Evolutionary conservation across 345 rosid genomes (phyloP), one percentile per base, ranked within the genome.

Genomic region (Viola odorata): DNA sequence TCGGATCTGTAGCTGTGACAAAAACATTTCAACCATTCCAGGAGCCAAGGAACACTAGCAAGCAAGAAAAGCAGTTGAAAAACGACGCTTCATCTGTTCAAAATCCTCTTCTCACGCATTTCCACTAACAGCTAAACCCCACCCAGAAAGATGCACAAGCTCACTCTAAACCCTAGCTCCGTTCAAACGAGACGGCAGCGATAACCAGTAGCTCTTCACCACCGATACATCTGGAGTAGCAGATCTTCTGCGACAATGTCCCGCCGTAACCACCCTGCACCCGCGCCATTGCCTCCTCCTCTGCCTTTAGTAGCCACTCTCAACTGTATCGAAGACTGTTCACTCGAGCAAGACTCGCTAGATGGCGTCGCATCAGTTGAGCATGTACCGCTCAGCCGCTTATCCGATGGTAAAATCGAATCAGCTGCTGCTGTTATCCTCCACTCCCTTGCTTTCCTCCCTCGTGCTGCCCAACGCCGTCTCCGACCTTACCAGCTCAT

Each of bases 381-480:
- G 64, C 96, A 95, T 84, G 94, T 91, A 36, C 96, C 99, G 7
- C 96, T 95, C 73, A 79, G 96, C 71, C 84, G 91, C 75, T 70
- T 95, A 67, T 80, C 94, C 67, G 97, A 86, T 47, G 89, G 95
- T 8, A 84, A 81, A 80, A 91, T 88, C 83, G 96, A 91, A 73
- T 73, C 92, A 36, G 96, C 99, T 49, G 77, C 95, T 12, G 97
- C 95, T 15, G 88, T 95, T 55, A 80, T 95, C 70, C 77, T 95
- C 71, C 97, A 95, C 68, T 91, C 99, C 60, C 91, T 95, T 32
- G 86, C 95, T 13, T 91, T 78, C 84, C 91, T 95, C 58, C 99
- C 99, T n/a, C 96, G 97, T 5, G 99, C 99, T 15, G 99, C 96
- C 54, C 97, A 95, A 66, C 96, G 97, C 56, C 89, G 95, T 12